phyloP scores from a whole-genome alignment of 495 filamentous ascomycete genomes.

The Daldinia caldariorum region DNA sequence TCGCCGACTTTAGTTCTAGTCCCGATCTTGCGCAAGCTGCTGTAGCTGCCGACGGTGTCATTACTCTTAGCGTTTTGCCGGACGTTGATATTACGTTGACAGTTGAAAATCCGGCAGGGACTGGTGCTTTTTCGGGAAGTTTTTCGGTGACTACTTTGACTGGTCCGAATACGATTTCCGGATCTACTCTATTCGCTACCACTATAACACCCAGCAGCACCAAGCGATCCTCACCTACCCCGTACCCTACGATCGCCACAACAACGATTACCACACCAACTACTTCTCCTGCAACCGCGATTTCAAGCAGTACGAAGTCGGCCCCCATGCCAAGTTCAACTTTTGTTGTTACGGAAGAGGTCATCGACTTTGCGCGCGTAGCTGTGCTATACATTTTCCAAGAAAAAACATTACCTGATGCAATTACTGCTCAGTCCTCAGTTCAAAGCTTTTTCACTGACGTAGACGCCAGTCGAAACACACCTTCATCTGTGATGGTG shows the following conservation, averaged over 20 bases:
- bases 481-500: slow-evolving; percentile 32
- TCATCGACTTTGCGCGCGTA: slow-evolving; percentile 73
- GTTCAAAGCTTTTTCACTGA: slow-evolving; percentile 65
- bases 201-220: slow-evolving; percentile 32
- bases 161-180: slow-evolving; percentile 34
- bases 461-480: slow-evolving; percentile 41
- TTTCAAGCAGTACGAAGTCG: slow-evolving; percentile 38
- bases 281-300: background rate
- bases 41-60: slow-evolving; percentile 45
- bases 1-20: slow-evolving; percentile 18
- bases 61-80: slow-evolving; percentile 48
- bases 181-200: slow-evolving; percentile 42
- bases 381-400: slow-evolving; percentile 71
- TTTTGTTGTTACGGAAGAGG: slow-evolving; percentile 58
- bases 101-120: slow-evolving; percentile 28
- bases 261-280: slow-evolving; percentile 34
- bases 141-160: slow-evolving; percentile 48
- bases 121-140: slow-evolving; percentile 34
- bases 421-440: slow-evolving; percentile 64
- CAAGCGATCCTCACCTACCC: slow-evolving; percentile 41
- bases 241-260: slow-evolving; percentile 36
- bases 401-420: slow-evolving; percentile 59
- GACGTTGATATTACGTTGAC: slow-evolving; percentile 43
- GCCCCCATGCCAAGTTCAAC: slow-evolving; percentile 41
- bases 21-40: slow-evolving; percentile 39